phyloP scores from a whole-genome alignment of 495 filamentous ascomycete species.

The Cetradonia linearis region DNA sequence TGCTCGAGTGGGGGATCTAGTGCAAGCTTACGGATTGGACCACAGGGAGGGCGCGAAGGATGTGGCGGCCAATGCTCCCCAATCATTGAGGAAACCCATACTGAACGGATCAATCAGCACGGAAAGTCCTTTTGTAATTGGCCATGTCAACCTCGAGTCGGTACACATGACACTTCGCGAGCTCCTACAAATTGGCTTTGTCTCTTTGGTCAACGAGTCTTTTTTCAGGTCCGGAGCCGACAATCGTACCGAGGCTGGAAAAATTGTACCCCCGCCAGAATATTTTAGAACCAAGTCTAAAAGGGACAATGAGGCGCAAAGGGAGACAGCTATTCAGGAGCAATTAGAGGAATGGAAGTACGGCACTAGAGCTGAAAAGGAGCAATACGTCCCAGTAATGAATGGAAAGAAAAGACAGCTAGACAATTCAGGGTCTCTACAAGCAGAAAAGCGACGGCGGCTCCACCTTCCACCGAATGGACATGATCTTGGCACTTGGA shows the following conservation, averaged over 20 bases:
- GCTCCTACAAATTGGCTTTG: conserved; percentile 32
- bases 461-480: neutral
- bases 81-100: neutral
- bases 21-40: conserved; percentile 23
- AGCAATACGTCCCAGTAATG: conserved; percentile 14
- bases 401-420: conserved; percentile 20
- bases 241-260: conserved; percentile 40
- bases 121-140: neutral
- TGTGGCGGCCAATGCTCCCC: neutral
- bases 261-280: conserved; percentile 34
- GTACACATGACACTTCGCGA: conserved; percentile 16
- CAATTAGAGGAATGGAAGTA: conserved; percentile 40
- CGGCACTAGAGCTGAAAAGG: conserved; percentile 31
- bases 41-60: neutral
- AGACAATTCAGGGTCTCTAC: conserved; percentile 1
- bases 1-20: conserved; percentile 59
- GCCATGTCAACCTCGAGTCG: neutral
- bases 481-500: neutral
- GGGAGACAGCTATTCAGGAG: conserved; percentile 44
- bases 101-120: neutral
- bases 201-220: conserved; percentile 38
- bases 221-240: conserved; percentile 45
- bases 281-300: conserved; percentile 48
- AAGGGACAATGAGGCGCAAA: conserved; percentile 41
- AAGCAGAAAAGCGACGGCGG: conserved; percentile 14